These are phyloP conservation scores for Mycena alexandri DNA, from an alignment of 768 basidiomycete species.

Conservation along the genomic window DNA sequence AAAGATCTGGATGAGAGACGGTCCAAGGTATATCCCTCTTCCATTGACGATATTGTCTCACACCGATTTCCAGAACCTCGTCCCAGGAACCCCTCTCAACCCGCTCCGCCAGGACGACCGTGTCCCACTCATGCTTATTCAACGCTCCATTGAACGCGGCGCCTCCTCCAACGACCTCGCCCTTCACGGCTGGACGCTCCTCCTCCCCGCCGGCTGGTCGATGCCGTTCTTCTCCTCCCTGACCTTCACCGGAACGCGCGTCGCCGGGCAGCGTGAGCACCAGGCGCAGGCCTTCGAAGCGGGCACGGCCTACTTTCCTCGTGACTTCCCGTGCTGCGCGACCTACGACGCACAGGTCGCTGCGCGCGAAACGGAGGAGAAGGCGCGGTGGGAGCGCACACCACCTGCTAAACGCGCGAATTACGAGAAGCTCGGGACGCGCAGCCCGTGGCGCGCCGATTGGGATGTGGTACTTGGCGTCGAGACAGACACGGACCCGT, in stretches of 20 bases:
- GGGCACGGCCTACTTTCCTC: constrained; percentile 80
- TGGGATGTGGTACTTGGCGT: constrained; percentile 82
- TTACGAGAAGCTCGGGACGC: constrained; percentile 71
- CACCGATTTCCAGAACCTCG: constrained; percentile 62
- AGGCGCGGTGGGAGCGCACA: constrained; percentile 77
- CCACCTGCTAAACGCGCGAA: constrained; percentile 91
- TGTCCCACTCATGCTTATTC: constrained; percentile 86
- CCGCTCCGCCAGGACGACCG: constrained; percentile 83
- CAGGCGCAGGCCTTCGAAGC: constrained; percentile 87
- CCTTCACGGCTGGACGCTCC: constrained; percentile 89
- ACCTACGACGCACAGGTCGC: constrained; percentile 67
- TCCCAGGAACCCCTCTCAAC: constrained; percentile 82
- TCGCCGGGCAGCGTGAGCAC: constrained; percentile 88
- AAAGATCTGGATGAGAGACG: constrained; percentile 89
- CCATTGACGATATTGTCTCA: neutral
- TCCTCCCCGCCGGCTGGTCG: constrained; percentile 90
- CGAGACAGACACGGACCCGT: constrained; percentile 31
- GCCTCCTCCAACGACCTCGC: constrained; percentile 51
- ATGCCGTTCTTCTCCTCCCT: constrained; percentile 92
- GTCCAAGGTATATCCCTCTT: constrained; percentile 64
- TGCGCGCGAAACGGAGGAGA: constrained; percentile 65
- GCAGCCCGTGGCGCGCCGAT: constrained; percentile 81
- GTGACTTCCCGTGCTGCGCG: constrained; percentile 75
- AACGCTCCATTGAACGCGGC: constrained; percentile 71
- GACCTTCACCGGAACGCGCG: constrained; percentile 83